Evolutionary conservation across 2,329 filamentous ascomycete species (phyloP).

Genomic region (Paramyrothecium sp.): DNA sequence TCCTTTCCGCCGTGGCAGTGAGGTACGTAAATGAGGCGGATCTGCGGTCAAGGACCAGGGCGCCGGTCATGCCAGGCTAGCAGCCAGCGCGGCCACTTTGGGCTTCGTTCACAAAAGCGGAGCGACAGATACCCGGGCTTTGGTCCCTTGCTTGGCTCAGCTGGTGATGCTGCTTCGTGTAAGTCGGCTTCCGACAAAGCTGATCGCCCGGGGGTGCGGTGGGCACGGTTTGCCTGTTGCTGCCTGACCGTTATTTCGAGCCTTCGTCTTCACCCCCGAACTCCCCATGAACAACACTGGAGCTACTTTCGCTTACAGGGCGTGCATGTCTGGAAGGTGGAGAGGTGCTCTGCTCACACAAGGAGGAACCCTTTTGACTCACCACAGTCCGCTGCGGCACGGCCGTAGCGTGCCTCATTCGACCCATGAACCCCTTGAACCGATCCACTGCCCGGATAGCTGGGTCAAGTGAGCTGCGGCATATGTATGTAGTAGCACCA

Average conservation of each 20-base stretch:
- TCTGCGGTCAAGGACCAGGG: slow-evolving; percentile 24
- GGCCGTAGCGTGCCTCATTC: too few relatives aligned
- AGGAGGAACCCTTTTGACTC: slow-evolving; percentile 13
- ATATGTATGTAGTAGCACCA: slow-evolving; percentile 25
- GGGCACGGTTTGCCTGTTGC: neutral
- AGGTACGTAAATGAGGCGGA: slow-evolving; percentile 14
- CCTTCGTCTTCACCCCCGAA: neutral
- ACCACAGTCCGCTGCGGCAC: too few relatives aligned
- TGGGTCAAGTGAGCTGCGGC: slow-evolving; percentile 29
- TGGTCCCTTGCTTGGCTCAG: neutral
- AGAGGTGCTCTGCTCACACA: neutral
- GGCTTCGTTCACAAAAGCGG: too few relatives aligned
- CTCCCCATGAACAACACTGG: neutral
- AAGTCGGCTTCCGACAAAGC: neutral
- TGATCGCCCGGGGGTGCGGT: neutral
- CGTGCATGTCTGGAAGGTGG: too few relatives aligned
- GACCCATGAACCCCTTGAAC: slow-evolving; percentile 16
- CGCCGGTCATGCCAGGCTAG: slow-evolving; percentile 9
- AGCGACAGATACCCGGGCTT: neutral
- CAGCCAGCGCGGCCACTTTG: too few relatives aligned
- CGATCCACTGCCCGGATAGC: slow-evolving; percentile 16
- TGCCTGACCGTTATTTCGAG: neutral
- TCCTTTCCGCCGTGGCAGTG: neutral
- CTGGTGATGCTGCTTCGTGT: neutral
- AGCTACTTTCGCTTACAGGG: neutral